Conservation (phyloP, 2,329 filamentous ascomycete genomes). For the Akanthomyces lecanii region DNA sequence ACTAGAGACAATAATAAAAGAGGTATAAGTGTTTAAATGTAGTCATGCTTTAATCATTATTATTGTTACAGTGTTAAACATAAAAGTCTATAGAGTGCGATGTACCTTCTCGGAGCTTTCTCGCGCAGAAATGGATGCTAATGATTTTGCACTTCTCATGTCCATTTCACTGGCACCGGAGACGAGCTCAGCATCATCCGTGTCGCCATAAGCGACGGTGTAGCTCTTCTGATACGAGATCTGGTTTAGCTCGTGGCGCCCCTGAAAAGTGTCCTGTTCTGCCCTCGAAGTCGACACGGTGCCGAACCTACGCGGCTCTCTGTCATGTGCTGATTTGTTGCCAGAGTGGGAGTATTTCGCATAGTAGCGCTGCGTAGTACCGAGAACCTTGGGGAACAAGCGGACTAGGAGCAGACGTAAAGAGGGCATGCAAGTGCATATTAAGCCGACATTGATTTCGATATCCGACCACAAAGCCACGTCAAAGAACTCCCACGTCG, state of each 20-base stretch:
- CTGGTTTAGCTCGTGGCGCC: constrained; percentile 22
- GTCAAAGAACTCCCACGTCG: constrained; percentile 28
- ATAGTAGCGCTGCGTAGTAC: constrained; percentile 29
- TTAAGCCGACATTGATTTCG: constrained; percentile 36
- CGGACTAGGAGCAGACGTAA: constrained; percentile 33
- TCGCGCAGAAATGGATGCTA: neutral
- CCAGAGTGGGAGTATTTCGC: constrained; percentile 22
- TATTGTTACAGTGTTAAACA: neutral
- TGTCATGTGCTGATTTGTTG: constrained; percentile 18
- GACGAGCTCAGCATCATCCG: constrained; percentile 31
- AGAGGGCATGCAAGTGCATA: constrained; percentile 37
- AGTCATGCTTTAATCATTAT: neutral
- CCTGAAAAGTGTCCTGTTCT: constrained; percentile 20
- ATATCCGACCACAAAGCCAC: constrained; percentile 34
- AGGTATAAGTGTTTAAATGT: too few species aligned
- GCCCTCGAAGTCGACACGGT: constrained; percentile 25
- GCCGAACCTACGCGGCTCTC: constrained; percentile 19
- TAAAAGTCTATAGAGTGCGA: neutral
- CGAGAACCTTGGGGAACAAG: constrained; percentile 35
- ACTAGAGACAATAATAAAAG: too few species aligned
- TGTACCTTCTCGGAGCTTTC: neutral
- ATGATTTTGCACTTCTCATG: constrained; percentile 6
- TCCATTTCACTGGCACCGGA: constrained; percentile 24
- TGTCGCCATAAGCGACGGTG: constrained; percentile 31
- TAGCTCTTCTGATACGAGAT: constrained; percentile 34